A percentile compares a stretch with the other conserved stretches of the same genome.
These are phyloP conservation scores for Aspergillus caelatus DNA, from an alignment of 2,329 filamentous ascomycete species.

Conservation along the genomic window DNA sequence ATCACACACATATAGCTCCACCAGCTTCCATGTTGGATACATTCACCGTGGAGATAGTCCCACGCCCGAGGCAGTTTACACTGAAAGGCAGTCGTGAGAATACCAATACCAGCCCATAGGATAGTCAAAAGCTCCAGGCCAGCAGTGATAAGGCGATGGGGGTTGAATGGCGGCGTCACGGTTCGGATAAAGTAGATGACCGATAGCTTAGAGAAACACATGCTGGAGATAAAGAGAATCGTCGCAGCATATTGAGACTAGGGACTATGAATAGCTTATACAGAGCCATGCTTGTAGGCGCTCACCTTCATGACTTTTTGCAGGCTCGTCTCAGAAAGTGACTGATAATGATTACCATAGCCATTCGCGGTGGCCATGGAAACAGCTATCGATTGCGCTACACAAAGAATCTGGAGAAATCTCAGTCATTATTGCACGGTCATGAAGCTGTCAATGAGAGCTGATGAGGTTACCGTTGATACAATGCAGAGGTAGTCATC, in stretches of 20 bases:
- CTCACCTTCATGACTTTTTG: conserved; percentile 25
- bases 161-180: conserved; percentile 22
- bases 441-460: neutral
- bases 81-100: conserved; percentile 26
- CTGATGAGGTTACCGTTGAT: conserved; percentile 21
- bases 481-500: conserved; percentile 28
- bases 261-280: neutral
- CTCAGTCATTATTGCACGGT: neutral
- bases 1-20: conserved; percentile 28
- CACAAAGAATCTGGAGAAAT: conserved; percentile 9
- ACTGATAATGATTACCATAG: conserved; percentile 23
- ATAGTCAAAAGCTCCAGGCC: conserved; percentile 15
- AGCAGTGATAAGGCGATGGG: conserved; percentile 21
- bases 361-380: conserved; percentile 28
- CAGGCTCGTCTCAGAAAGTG: conserved; percentile 13
- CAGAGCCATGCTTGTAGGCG: neutral
- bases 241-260: conserved; percentile 29
- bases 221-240: conserved; percentile 26
- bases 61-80: conserved; percentile 22
- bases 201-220: conserved; percentile 29
- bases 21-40: conserved; percentile 26
- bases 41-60: conserved; percentile 23
- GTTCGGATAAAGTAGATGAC: conserved; percentile 28
- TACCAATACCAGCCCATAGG: conserved; percentile 19
- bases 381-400: conserved; percentile 25